These are phyloP conservation scores for Linnemannia exigua DNA, from an alignment of 192 early-diverging fungal genomes.

Conservation along the genomic window DNA sequence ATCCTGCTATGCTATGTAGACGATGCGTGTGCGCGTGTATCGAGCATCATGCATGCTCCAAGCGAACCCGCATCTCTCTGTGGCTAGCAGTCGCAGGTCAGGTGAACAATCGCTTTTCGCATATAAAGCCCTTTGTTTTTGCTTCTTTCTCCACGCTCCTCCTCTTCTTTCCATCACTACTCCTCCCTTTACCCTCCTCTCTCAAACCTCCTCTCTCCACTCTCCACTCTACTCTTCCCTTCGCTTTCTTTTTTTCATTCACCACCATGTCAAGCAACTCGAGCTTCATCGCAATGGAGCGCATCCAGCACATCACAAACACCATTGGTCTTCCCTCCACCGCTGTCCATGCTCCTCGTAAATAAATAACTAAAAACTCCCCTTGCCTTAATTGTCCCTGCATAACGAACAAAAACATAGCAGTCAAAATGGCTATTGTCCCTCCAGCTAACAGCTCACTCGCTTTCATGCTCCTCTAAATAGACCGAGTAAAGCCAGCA, in stretches of 20 bases:
- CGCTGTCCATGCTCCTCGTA: slow-evolving; percentile 33
- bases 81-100: too few species aligned
- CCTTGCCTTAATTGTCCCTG: not conserved
- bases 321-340: slow-evolving; percentile 34
- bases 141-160: not conserved
- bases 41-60: too few species aligned
- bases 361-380: not conserved
- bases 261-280: slow-evolving; percentile 25
- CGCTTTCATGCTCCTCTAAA: not conserved
- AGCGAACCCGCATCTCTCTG: too few species aligned
- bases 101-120: too few species aligned
- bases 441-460: not conserved
- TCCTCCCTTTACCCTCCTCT: not conserved
- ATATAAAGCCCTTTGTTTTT: not conserved
- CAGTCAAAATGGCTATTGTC: too few species aligned
- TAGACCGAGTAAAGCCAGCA: slow-evolving; percentile 47
- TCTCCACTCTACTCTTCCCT: not conserved
- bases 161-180: not conserved
- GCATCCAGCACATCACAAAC: slow-evolving; percentile 42
- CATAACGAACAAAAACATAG: not conserved
- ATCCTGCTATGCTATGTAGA: too few species aligned
- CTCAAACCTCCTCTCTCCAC: not conserved
- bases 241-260: slow-evolving; percentile 15
- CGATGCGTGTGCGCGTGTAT: too few species aligned
- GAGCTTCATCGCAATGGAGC: slow-evolving; percentile 35